These are phyloP conservation scores for Primulina huaijiensis DNA, from an alignment of 257 asterid genomes.

Conservation along the genomic window DNA sequence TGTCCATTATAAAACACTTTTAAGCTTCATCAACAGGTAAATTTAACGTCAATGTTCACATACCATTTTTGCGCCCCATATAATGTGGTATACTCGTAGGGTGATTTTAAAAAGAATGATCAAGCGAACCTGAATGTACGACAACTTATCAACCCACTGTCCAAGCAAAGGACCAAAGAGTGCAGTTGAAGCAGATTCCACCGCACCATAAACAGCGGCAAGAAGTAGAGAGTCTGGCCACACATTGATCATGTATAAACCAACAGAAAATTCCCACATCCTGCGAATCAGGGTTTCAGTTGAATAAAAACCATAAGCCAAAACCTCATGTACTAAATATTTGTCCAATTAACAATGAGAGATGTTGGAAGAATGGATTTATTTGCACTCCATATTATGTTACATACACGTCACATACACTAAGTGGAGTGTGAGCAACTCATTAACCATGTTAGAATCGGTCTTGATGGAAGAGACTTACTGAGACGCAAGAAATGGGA, in stretches of 20 bases:
- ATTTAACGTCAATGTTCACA: neutral
- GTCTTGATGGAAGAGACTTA: too few relatives aligned
- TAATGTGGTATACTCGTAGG: neutral
- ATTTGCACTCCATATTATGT: too few relatives aligned
- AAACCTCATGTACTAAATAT: neutral
- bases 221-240: conserved; percentile 87
- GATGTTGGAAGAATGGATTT: neutral
- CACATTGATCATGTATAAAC: conserved; percentile 79
- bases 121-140: conserved; percentile 55
- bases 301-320: neutral
- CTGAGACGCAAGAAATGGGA: too few relatives aligned
- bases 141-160: conserved; percentile 56
- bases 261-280: conserved; percentile 99
- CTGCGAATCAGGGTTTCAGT: conserved; percentile 30
- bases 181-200: conserved; percentile 72
- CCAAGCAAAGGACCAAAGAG: conserved; percentile 75
- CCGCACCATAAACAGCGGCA: conserved; percentile 81
- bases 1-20: neutral
- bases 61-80: neutral
- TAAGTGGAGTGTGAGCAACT: too few relatives aligned
- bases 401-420: too few relatives aligned
- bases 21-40: neutral
- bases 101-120: conserved; percentile 8
- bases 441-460: too few relatives aligned
- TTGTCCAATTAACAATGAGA: neutral